Percentiles rank a stretch among this genome's conserved stretches.
Conservation (phyloP, 208 protist genomes). For the Acanthamoeba lenticulata region DNA sequence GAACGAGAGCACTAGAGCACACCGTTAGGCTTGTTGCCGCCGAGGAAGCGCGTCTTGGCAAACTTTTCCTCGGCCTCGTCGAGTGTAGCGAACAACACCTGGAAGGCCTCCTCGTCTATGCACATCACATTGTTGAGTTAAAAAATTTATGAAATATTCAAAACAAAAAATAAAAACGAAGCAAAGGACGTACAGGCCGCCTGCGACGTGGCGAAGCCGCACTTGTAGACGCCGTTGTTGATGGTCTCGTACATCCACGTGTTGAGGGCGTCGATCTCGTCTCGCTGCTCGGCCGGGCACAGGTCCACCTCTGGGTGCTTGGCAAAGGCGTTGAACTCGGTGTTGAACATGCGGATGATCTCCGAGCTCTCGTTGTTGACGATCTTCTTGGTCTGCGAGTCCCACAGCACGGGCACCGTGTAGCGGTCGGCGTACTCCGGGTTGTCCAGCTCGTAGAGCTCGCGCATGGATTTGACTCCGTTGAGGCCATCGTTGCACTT, state of each 20-base stretch:
- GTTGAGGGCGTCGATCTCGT: conserved; percentile 90
- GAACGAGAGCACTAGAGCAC: background rate
- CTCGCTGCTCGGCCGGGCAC: conserved; percentile 84
- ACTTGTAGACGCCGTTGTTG: conserved; percentile 93
- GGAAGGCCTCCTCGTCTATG: conserved; percentile 69
- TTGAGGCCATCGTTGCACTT: conserved; percentile 19
- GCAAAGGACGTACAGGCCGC: conserved; percentile 85
- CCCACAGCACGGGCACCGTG: conserved; percentile 93
- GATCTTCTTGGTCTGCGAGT: conserved; percentile 89
- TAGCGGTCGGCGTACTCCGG: conserved; percentile 73
- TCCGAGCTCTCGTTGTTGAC: conserved; percentile 94
- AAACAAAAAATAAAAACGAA: conserved; percentile 71
- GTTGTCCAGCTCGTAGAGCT: conserved; percentile 82
- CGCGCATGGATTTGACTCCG: conserved; percentile 20
- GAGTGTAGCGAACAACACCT: conserved; percentile 76
- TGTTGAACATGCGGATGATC: conserved; percentile 91
- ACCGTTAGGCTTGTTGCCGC: conserved; percentile 71
- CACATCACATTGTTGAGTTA: background rate
- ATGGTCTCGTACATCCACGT: conserved; percentile 88
- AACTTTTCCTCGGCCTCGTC: conserved; percentile 78
- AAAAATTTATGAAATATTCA: background rate
- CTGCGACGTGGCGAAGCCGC: conserved; percentile 90
- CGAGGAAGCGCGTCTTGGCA: conserved; percentile 84
- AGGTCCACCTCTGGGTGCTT: conserved; percentile 86
- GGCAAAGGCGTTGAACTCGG: conserved; percentile 86